Evolutionary conservation across 164 flowering plant genomes (phyloP), one percentile per base, ranked within the genome.

Genomic region (Macadamia tetraphylla): DNA sequence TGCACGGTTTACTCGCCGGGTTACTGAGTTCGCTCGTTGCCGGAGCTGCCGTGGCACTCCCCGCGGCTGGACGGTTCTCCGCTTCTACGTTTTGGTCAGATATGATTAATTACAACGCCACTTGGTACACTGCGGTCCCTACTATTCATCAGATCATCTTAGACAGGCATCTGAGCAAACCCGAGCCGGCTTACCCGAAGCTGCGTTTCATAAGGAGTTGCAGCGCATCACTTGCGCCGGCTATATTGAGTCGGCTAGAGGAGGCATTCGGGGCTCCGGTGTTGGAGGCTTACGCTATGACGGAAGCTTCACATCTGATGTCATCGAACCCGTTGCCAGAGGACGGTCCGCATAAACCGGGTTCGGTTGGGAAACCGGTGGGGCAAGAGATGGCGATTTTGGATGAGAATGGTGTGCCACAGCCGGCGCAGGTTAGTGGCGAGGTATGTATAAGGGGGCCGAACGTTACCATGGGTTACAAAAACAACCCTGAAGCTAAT

Each of bases 111-210:
- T 86, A 80, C 73, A 58, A 72, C 18, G 97, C 97, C 74, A 90
- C 97, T 65, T 94, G 97, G 96, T 94, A 94, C 87, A 94, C 97
- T 0, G 91, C 97, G 0, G 97, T 94, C 43, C 97, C 99, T 52
- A 94, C 99, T 0, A 92, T 94, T 9, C 99, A 94, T 75, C 97
- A 94, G 71, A 92, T 92, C 77, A 75, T 94, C 49, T 76, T 94
- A 11, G 97, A 94, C 18, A 91, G 97, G 65, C 99, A 92, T 68
- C 43, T 68, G 10, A 74, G 57, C 73, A 74, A 70, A 1, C 94
- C 96, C 0, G 94, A 90, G 70, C 70, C 83, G 6, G 70, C 5
- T 4, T 88, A 94, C 79, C 98, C 95, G 61, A 84, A 79, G 72
- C 90, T 94, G 55, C 81, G 97, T 56, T 94, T 92, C 74, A 90